Evolutionary conservation across 148 eudicot genomes (phyloP), one percentile per base, ranked within the genome.

Genomic region (Linanthus parryae): DNA sequence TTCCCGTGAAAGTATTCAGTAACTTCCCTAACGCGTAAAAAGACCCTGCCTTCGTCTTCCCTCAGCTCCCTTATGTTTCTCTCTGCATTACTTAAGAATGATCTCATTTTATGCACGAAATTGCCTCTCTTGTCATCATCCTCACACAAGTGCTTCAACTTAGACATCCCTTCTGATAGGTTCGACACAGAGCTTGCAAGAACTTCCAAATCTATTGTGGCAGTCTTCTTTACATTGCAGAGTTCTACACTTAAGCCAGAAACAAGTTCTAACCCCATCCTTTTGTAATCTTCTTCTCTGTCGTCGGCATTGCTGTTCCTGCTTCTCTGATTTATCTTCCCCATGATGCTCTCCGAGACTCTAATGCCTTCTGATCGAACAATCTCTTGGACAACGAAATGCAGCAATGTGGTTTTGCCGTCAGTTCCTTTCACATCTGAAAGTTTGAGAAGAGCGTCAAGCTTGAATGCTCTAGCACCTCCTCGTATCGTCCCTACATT

Each of bases 201-300:
- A 21, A 88, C 94, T 63, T 92, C 96, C 72, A 92, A 65, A 72
- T 84, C 99, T 48, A 92, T 62, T 0, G 91, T 77, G 3, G 96
- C 96, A 5, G 95, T 88, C 67, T 86, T 84, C 87, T 92, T 92
- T 29, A 82, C 96, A 39, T 92, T 92, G 83, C 78, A 82, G 16
- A 92, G 85, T 59, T 92, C 99, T 3, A 79, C 66, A 55, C 83
- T 72, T 34, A 92, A 63, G 17, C 99, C 88, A 16, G 85, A 77
- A n/a, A 92, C 94, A 55, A 92, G 90, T 17, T 87, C 96, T n/a
- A 92, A 70, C n/a, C 99, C 99, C 99, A 87, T 92, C 48, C 71
- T 84, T 44, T 71, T 64, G 75, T 82, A 87, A 45, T 67, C 74
- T 52, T 87, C 94, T 73, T 87, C 99, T 49, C 64, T 75, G 37